Evolutionary conservation across 140 eudicot species (phyloP), one percentile per base, ranked within the genome.

Genomic region (Anethum foeniculum): DNA sequence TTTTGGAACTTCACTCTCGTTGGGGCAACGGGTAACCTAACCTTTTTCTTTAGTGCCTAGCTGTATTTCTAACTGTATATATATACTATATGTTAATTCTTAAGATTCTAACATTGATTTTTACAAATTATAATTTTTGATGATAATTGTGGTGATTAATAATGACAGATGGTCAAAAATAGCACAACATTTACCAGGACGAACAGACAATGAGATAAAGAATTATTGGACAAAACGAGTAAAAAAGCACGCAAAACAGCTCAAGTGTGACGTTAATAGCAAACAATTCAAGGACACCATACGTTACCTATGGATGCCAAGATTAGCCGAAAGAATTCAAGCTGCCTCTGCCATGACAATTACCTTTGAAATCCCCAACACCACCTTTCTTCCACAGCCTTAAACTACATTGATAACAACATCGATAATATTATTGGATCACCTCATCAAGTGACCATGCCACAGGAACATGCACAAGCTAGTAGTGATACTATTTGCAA

Each of bases 301-400:
- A 97, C 89, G 97, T 25, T 95, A 95, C 72, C 91, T 90, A 25
- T 95, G 99, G 99, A 92, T 95, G 97, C 99, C 99, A 28, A 78
- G 97, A 43, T 87, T 95, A 0, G 89, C 86, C 1, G 92, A 91
- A 79, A 79, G 91, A 62, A 91, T 91, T 82, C 92, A 89, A 48
- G 96, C 94, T 14, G 89, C 93, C 12, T 83, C 90, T 0, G 83
- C 87, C 77, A 18, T 78, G 1, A 60, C 32, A n/a, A 10, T 60
- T 18, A 7, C 82, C 75, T 21, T 67, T 1, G 64, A 41, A 8
- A 2, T 81, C 39, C 3, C 81, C 69, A 25, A 60, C 34, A 7
- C 69, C 14, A 30, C 82, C 75, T 0, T 51, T 1, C 82, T 44
- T 18, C 81, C 58, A 7, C 82, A 7, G 73, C 86, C 60, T 4